Percentiles rank a stretch among this genome's conserved stretches.
These are phyloP conservation scores for Ophiostoma sp. DNA, from an alignment of 2,329 filamentous ascomycete genomes.

Conservation along the genomic window DNA sequence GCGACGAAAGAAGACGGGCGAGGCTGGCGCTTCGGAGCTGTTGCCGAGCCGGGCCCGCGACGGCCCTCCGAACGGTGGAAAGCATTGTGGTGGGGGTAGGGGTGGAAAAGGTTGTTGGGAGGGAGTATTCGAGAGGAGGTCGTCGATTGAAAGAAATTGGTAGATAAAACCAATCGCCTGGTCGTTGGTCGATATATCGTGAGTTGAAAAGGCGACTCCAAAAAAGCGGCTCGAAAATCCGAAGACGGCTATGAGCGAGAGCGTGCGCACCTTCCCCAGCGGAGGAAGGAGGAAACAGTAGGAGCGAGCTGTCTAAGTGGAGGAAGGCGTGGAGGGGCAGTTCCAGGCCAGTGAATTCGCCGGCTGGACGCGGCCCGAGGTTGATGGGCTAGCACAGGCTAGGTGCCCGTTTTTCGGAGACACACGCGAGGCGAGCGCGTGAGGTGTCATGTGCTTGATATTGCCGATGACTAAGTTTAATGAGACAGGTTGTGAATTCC, in stretches of 20 bases:
- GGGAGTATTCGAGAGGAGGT: background rate
- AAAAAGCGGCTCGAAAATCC: slow-evolving; percentile 15
- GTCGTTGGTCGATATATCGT: background rate
- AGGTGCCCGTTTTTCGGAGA: slow-evolving; percentile 11
- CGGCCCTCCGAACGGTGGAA: slow-evolving; percentile 29
- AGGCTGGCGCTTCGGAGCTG: slow-evolving; percentile 51
- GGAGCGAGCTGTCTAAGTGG: background rate
- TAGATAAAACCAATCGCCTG: background rate
- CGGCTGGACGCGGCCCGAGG: slow-evolving; percentile 46
- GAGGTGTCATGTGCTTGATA: background rate
- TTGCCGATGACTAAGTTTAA: background rate
- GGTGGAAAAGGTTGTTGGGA: background rate
- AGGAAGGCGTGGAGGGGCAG: slow-evolving; percentile 11
- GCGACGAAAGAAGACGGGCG: slow-evolving; percentile 75
- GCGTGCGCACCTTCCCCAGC: background rate
- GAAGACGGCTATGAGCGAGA: slow-evolving; percentile 19
- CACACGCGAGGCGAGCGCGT: background rate
- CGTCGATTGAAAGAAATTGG: background rate
- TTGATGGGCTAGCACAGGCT: slow-evolving; percentile 11
- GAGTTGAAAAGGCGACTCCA: slow-evolving; percentile 11
- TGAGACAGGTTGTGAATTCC: background rate
- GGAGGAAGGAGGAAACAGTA: slow-evolving; percentile 10
- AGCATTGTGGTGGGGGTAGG: slow-evolving; percentile 24
- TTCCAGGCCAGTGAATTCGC: background rate
- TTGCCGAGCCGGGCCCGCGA: slow-evolving; percentile 19